A percentile compares a stretch with the other conserved stretches of the same genome.
phyloP scores from a whole-genome alignment of 495 filamentous ascomycete genomes.

The Xylaria palmicola region DNA sequence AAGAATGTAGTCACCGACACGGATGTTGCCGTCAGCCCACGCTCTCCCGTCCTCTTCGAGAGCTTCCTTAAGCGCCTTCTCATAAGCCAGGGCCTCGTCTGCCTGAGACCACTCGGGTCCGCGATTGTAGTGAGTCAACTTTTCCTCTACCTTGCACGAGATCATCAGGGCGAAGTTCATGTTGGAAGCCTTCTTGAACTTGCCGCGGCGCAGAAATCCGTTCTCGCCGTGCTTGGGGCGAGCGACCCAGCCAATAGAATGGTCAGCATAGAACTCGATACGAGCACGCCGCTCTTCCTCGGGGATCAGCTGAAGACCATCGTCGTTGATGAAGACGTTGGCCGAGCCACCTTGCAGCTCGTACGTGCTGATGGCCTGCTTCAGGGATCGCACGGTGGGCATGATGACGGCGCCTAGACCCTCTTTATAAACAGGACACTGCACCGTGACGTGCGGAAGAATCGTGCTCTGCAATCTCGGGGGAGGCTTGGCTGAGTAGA shows the following conservation, averaged over 20 bases:
- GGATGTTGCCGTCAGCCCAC: conserved; percentile 79
- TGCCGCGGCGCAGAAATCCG: conserved; percentile 61
- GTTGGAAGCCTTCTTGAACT: conserved; percentile 78
- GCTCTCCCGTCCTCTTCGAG: conserved; percentile 67
- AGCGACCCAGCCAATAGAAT: conserved; percentile 80
- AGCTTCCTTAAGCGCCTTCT: conserved; percentile 65
- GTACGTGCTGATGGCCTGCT: conserved; percentile 73
- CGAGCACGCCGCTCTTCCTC: conserved; percentile 65
- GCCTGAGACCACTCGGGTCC: conserved; percentile 63
- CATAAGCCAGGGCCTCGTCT: conserved; percentile 69
- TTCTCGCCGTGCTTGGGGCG: conserved; percentile 64
- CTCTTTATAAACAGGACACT: conserved; percentile 74
- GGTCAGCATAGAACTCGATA: conserved; percentile 66
- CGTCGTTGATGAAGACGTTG: conserved; percentile 80
- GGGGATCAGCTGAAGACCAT: conserved; percentile 68
- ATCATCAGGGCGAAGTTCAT: conserved; percentile 82
- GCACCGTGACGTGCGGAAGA: conserved; percentile 68
- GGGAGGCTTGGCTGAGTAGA: conserved; percentile 68
- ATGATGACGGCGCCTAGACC: conserved; percentile 63
- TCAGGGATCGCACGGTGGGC: conserved; percentile 68
- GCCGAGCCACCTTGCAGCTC: conserved; percentile 78
- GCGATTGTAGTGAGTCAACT: conserved; percentile 55
- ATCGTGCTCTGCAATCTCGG: conserved; percentile 50
- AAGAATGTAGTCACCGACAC: conserved; percentile 77
- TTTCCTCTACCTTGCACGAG: conserved; percentile 72